Evolutionary conservation across 352 stramenopile species (phyloP).

Genomic region (Phytophthora meadii): DNA sequence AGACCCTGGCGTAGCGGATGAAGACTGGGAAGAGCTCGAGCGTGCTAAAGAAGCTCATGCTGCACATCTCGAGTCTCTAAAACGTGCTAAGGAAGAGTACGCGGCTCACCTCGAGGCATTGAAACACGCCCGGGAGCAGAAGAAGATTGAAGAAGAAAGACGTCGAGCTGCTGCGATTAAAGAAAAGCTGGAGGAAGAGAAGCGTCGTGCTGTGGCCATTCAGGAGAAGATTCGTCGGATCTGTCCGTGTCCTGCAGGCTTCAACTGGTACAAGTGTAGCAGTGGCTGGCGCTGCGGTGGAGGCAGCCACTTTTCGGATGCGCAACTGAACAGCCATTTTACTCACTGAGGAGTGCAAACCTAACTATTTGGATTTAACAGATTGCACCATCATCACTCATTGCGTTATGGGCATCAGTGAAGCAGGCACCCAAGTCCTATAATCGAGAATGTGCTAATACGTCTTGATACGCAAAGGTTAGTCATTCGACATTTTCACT

Average conservation of each 20-base stretch:
- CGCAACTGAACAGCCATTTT: slow-evolving; percentile 63
- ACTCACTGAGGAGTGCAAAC: no score
- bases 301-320: slow-evolving; percentile 78
- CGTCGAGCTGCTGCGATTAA: slow-evolving; percentile 35
- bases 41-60: slow-evolving; percentile 61
- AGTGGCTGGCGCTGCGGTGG: slow-evolving; percentile 82
- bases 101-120: slow-evolving; percentile 43
- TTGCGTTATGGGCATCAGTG: no score
- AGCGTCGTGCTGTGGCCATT: slow-evolving; percentile 40
- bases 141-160: slow-evolving; percentile 33
- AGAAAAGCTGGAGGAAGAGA: slow-evolving; percentile 46
- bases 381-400: no score
- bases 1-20: slow-evolving; percentile 67
- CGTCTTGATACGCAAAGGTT: no score
- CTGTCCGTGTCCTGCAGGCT: slow-evolving; percentile 72
- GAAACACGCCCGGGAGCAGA: slow-evolving; percentile 40
- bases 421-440: no score
- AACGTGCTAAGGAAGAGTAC: slow-evolving; percentile 41
- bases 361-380: no score
- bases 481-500: background rate
- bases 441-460: no score
- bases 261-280: slow-evolving; percentile 63
- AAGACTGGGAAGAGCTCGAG: slow-evolving; percentile 73
- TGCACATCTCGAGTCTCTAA: slow-evolving; percentile 42
- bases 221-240: slow-evolving; percentile 74